Evolutionary conservation across 2,329 filamentous ascomycete genomes (phyloP).

Genomic region (Chrysoporthe cubensis): DNA sequence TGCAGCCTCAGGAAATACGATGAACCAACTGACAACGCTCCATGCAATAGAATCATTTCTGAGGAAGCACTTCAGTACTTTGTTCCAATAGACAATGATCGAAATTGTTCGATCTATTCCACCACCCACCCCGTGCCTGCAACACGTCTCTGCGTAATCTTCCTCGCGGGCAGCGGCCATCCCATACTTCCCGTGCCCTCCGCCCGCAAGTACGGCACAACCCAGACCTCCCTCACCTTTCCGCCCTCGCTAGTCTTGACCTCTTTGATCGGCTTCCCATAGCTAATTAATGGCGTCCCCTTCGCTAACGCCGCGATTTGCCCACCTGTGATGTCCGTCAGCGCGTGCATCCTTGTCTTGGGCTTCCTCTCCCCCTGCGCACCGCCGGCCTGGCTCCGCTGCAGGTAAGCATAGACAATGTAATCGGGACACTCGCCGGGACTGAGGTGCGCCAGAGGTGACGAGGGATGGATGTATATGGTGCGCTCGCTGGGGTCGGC

Average conservation of each 20-base stretch:
- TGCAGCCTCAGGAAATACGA: not conserved
- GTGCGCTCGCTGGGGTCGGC: conserved; percentile 59
- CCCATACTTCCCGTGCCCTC: conserved; percentile 70
- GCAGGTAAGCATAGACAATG: conserved; percentile 84
- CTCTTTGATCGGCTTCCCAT: conserved; percentile 92
- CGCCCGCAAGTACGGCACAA: conserved; percentile 75
- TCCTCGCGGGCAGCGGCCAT: conserved; percentile 86
- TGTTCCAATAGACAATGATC: not conserved
- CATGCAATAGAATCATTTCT: too few relatives aligned
- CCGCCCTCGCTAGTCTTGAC: conserved; percentile 51
- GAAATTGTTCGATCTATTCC: conserved; percentile 43
- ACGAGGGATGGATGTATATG: conserved; percentile 88
- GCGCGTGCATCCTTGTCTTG: conserved; percentile 84
- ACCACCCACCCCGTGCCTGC: conserved; percentile 75
- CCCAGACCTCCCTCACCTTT: conserved; percentile 74
- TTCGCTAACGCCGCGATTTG: conserved; percentile 80
- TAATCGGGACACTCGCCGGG: conserved; percentile 81
- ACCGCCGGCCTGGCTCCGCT: conserved; percentile 62
- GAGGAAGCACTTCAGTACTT: not conserved
- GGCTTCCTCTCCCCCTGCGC: conserved; percentile 58
- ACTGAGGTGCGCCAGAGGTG: conserved; percentile 72
- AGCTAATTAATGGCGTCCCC: conserved; percentile 80
- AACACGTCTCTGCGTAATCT: conserved; percentile 79
- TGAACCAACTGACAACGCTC: too few relatives aligned
- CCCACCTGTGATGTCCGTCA: conserved; percentile 76